These are phyloP conservation scores for Dalbergia cochinchinensis DNA, from an alignment of 306 rosid species.

Conservation along the genomic window DNA sequence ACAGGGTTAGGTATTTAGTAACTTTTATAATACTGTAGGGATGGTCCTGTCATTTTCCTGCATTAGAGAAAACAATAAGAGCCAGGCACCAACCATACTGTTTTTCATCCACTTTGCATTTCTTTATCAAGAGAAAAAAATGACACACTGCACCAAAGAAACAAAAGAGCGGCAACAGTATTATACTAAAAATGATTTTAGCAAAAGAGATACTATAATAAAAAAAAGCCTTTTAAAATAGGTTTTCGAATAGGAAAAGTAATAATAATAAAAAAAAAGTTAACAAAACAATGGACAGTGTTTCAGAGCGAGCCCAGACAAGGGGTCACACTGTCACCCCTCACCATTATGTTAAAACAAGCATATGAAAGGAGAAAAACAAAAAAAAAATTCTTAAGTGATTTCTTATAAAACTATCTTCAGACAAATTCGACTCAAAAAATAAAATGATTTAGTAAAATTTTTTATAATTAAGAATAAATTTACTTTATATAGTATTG, in stretches of 20 bases:
- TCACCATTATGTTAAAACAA: slow-evolving; percentile 31
- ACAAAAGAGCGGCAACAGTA: slow-evolving; percentile 22
- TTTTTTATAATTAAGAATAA: too few species aligned
- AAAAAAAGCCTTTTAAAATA: neutral
- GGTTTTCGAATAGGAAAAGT: slow-evolving; percentile 22
- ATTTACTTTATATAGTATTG: too few species aligned
- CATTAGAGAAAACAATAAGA: slow-evolving; percentile 23
- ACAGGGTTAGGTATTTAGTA: slow-evolving; percentile 7
- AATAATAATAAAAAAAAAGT: neutral
- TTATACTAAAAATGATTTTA: slow-evolving; percentile 11
- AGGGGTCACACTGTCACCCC: slow-evolving; percentile 26
- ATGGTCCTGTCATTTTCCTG: slow-evolving; percentile 43
- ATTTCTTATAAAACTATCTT: neutral
- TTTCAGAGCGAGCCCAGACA: slow-evolving; percentile 36
- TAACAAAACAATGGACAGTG: neutral
- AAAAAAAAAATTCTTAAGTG: neutral
- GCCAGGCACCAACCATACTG: slow-evolving; percentile 47
- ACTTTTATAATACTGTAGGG: slow-evolving; percentile 8
- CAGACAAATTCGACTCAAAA: too few species aligned
- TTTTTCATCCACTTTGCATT: slow-evolving; percentile 46
- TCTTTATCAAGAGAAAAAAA: slow-evolving; percentile 48
- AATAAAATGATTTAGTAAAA: too few species aligned
- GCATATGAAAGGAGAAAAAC: slow-evolving; percentile 4
- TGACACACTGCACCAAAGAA: slow-evolving; percentile 45
- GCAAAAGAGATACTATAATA: neutral